Base-by-base conservation (phyloP, 2,329 filamentous ascomycete genomes). In the Fusarium liriodendri region DNA sequence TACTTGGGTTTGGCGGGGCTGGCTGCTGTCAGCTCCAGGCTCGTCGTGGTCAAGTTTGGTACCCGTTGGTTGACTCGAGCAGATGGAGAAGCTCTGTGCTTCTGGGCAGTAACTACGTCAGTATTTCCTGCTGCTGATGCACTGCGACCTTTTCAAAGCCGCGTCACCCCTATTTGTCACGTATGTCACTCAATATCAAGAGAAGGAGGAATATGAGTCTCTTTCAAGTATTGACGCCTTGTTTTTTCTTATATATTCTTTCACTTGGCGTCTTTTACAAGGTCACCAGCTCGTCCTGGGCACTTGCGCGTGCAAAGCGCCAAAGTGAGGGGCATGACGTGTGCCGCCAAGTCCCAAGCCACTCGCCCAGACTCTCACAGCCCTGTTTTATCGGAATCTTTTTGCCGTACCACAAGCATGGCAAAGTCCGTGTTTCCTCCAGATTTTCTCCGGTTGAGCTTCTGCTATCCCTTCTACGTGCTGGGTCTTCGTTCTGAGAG, bases 291-390 rank as follows among this genome's bases (percentile, higher is more conserved):
- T 64, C 52, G 35, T 33, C 58, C 64, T 69, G 37, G 35, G 54
- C 62, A 64, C 64, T 74, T 73, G 69, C 66, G 67, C 62, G 66
- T 71, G 45, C 50, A 58, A 75, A 76, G 72, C 72, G 74, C 71
- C 68, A 71, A 73, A 71, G 57, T 75, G 77, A 79, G 74, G 73
- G 76, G 73, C 77, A 79, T 79, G 77, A 79, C 77, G 77, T 79
- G 77, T 78, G 74, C 74, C 63, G 77, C 77, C 77, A 79, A 79
- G 77, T 73, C 69, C 77, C 74, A 79, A 79, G 77, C 77, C 77
- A 79, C 77, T 69, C 63, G 77, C 77, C 77, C 75, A 78, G 77
- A 69, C 76, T 63, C 45, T 65, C 69, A 62, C 60, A 78, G 76
- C 75, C 77, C 77, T 79, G 77, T 70, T 77, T 75, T 54, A 47